phyloP scores from a whole-genome alignment of 1,284 basidiomycete genomes.

The Tilletia setariae region DNA sequence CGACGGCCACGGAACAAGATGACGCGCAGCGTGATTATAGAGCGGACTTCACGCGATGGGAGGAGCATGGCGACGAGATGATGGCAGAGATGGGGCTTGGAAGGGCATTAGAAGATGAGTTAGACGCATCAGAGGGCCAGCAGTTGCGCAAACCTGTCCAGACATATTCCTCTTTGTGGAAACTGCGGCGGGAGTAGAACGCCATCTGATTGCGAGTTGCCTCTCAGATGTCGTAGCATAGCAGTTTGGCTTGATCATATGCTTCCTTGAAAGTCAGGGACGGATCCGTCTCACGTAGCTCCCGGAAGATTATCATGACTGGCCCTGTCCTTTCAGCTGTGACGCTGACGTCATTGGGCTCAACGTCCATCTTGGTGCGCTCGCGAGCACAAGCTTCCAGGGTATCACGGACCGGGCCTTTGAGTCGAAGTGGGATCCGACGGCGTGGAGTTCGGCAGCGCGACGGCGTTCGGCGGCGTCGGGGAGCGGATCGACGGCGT shows the following conservation, averaged over 20 bases:
- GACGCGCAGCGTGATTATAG: not conserved
- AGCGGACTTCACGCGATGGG: conserved; percentile 4
- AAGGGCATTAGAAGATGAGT: not conserved
- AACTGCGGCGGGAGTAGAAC: not conserved
- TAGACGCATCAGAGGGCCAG: not conserved
- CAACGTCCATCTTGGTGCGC: not conserved
- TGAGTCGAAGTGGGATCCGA: not conserved
- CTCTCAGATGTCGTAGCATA: not conserved
- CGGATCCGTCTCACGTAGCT: not conserved
- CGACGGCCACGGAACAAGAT: not conserved
- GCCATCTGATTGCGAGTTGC: not conserved
- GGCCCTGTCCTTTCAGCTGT: not conserved
- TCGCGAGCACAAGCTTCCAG: not conserved
- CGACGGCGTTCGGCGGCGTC: no score
- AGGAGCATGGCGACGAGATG: not conserved
- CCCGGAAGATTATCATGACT: not conserved
- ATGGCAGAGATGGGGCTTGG: not conserved
- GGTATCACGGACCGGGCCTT: not conserved
- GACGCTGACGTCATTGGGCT: not conserved
- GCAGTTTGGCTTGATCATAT: not conserved
- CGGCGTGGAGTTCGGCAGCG: not conserved
- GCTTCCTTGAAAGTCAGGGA: not conserved
- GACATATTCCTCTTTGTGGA: not conserved
- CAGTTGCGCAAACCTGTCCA: not conserved
- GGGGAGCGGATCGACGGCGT: no score